A percentile compares a stretch with the other conserved stretches of the same genome.
These are phyloP conservation scores for Thraustochytrium sp. DNA, from an alignment of 352 stramenopile species.

Conservation along the genomic window DNA sequence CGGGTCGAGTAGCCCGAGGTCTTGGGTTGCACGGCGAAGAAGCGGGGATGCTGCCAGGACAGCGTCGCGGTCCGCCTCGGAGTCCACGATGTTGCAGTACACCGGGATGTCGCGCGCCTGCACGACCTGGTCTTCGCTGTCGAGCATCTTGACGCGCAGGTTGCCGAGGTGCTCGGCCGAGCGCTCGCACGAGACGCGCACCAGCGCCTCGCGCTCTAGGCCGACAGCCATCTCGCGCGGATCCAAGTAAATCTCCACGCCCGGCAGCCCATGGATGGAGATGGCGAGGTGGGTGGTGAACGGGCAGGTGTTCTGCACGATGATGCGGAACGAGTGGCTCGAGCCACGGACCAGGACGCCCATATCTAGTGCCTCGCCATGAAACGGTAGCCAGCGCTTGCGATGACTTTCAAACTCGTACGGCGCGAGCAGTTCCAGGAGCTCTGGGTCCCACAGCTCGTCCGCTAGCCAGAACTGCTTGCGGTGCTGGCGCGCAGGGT, in stretches of 20 bases:
- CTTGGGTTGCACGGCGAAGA: no score
- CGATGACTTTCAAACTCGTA: slow-evolving; percentile 29
- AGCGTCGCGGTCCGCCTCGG: background rate
- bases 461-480: slow-evolving; percentile 14
- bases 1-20: no score
- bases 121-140: background rate
- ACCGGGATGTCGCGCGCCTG: background rate
- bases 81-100: slow-evolving; percentile 12
- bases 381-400: background rate
- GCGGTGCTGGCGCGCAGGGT: background rate
- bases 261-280: background rate
- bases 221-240: background rate
- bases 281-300: background rate
- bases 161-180: background rate
- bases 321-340: background rate
- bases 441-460: background rate
- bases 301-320: slow-evolving; percentile 2
- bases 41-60: no score
- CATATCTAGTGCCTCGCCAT: slow-evolving; percentile 24
- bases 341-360: slow-evolving; percentile 1
- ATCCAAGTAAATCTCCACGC: background rate
- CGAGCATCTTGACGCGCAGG: background rate
- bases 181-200: background rate
- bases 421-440: background rate
- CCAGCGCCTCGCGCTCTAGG: background rate